Percentiles rank a stretch among this genome's conserved stretches.
Evolutionary conservation across 2,329 filamentous ascomycete species (phyloP).

Genomic region (Alternaria arbusti): DNA sequence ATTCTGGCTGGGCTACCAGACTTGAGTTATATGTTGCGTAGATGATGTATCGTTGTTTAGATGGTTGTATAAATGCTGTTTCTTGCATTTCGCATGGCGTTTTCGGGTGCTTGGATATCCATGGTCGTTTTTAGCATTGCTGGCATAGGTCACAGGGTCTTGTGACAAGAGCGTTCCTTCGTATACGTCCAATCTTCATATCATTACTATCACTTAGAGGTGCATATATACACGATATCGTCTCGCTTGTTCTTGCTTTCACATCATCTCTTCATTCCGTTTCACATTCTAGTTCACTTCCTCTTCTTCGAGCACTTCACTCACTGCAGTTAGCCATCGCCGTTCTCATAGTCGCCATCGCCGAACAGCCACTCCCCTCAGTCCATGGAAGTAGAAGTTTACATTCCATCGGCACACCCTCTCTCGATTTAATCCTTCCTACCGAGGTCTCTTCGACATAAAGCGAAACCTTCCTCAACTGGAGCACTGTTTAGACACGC

Average conservation of each 20-base stretch:
- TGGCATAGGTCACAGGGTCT: not conserved
- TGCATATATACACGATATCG: too few species aligned
- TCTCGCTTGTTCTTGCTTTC: not conserved
- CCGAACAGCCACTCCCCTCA: not conserved
- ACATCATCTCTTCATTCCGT: not conserved
- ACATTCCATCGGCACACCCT: not conserved
- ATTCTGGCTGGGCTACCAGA: constrained; percentile 40
- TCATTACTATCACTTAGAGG: not conserved
- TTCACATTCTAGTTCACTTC: not conserved
- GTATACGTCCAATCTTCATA: not conserved
- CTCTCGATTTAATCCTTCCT: not conserved
- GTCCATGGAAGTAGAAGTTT: not conserved
- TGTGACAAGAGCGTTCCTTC: not conserved
- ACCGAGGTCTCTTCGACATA: not conserved
- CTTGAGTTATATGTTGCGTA: constrained; percentile 42
- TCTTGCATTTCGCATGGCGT: constrained; percentile 2
- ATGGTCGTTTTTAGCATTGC: not conserved
- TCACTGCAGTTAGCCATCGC: not conserved
- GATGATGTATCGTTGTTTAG: not conserved
- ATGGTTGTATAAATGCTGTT: not conserved
- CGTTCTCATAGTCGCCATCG: not conserved
- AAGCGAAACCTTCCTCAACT: not conserved
- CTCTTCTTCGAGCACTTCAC: not conserved
- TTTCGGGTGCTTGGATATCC: not conserved
- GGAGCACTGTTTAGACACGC: not conserved